Base-by-base conservation (phyloP, 1,284 basidiomycete species). In the Termitomyces sp. region DNA sequence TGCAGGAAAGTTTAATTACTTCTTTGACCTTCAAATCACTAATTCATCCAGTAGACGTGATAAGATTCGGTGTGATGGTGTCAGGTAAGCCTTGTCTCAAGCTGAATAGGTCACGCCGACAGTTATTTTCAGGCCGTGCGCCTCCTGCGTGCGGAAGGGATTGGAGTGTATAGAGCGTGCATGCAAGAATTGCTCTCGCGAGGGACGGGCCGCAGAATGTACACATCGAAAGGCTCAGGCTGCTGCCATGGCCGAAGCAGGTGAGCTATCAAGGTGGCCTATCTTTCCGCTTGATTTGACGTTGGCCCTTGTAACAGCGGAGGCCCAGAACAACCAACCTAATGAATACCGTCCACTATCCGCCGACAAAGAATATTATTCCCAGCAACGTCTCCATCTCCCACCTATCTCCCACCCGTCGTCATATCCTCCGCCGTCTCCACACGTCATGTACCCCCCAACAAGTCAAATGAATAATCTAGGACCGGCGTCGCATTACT, bases 41-140 rank as follows among this genome's bases (percentile, higher is more conserved):
- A 45, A 55, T 43, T 50, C 55, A 53, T 38, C 43, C 31, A 34
- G 49, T 54, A 83, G 82, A 67, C 76, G 78, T 26, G 79, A 82
- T 65, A 83, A 83, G 68, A 74, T 82, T 59, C 74, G 80, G 5
- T 83, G 82, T 62, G 78, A 81, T 61, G 80, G 81, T 28, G 65
- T 70, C 50, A 73, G 81, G 78, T 79, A 61, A 55, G 62, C 40
- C 44, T 33, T 43, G 21, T 52, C 55, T 53, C 24, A 33, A 39
- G 34, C 21, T 52, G 48, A 50, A 53, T 51, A 49, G 46, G 43
- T 33, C 45, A 41, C 54, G 42, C 46, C 52, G 47, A 56, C 45
- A 34, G 31, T 40, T 30, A 50, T 24, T 53, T 43, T 42, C 56
- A 80, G 79, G 58, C 80, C 80, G 47, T 82, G 80, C 61, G 54